phyloP scores from a whole-genome alignment of 2,329 filamentous ascomycete genomes.

The Phyllosticta citribraziliensis region DNA sequence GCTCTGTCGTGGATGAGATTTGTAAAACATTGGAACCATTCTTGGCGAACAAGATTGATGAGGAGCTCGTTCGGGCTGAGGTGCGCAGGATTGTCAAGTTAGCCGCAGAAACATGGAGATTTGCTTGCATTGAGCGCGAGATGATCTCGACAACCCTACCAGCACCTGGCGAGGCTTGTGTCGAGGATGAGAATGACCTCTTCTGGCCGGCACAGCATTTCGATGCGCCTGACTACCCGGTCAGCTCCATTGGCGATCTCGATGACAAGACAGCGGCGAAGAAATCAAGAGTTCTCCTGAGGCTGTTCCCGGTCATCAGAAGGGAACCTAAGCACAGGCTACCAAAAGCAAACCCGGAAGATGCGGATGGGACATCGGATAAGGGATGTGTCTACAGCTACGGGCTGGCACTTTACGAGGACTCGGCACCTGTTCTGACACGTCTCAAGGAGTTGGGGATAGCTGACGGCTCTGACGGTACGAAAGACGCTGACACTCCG shows the following conservation, averaged over 20 bases:
- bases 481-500: not conserved
- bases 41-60: constrained; percentile 41
- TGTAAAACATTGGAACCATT: constrained; percentile 41
- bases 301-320: constrained; percentile 43
- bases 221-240: constrained; percentile 19
- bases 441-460: constrained; percentile 3
- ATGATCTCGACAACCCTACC: constrained; percentile 45
- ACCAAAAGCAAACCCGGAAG: constrained; percentile 18
- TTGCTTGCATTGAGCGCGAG: constrained; percentile 47
- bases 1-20: constrained; percentile 48
- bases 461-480: constrained; percentile 1
- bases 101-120: constrained; percentile 49
- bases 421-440: constrained; percentile 20
- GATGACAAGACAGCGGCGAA: constrained; percentile 15
- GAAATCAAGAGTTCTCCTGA: constrained; percentile 37
- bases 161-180: constrained; percentile 16
- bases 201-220: constrained; percentile 27
- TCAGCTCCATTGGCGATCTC: constrained; percentile 15
- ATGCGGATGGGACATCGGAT: constrained; percentile 32
- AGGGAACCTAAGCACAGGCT: constrained; percentile 39
- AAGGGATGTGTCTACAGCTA: constrained; percentile 40
- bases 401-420: constrained; percentile 41
- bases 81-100: constrained; percentile 48
- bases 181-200: constrained; percentile 24
- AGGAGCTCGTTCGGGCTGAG: constrained; percentile 41